Conservation (phyloP, 2,329 filamentous ascomycete genomes). For the Fusarium torreyae region DNA sequence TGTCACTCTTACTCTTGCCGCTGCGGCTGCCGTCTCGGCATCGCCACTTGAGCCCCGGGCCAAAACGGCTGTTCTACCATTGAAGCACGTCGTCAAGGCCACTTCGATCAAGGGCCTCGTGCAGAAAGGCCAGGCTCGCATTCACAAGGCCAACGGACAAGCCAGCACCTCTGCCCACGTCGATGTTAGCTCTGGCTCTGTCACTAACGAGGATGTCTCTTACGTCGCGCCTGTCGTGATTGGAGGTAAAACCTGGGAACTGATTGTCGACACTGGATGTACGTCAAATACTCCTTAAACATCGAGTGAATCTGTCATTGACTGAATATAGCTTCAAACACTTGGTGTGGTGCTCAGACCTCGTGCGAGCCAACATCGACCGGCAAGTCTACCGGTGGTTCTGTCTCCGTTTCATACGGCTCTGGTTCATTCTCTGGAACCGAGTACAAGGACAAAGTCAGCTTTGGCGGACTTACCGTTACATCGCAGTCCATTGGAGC, state of each 20-base stretch:
- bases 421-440: not conserved
- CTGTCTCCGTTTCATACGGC: not conserved
- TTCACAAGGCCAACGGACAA: not conserved
- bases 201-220: not conserved
- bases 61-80: not conserved
- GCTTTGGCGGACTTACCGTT: not conserved
- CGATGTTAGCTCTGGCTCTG: not conserved
- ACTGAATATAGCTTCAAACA: not conserved
- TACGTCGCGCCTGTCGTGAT: not conserved
- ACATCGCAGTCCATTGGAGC: not conserved
- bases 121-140: not conserved
- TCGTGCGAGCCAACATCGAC: not conserved
- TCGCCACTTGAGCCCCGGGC: not conserved
- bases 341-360: constrained; percentile 7
- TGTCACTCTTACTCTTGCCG: not conserved
- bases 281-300: not conserved
- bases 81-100: not conserved
- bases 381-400: not conserved
- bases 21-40: not conserved
- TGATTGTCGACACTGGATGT: constrained; percentile 6
- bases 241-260: not conserved
- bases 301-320: not conserved
- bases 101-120: not conserved
- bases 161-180: rapidly evolving
- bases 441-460: not conserved